Base-by-base conservation (phyloP, 2,329 filamentous ascomycete species). In the Macrophomina tecta region DNA sequence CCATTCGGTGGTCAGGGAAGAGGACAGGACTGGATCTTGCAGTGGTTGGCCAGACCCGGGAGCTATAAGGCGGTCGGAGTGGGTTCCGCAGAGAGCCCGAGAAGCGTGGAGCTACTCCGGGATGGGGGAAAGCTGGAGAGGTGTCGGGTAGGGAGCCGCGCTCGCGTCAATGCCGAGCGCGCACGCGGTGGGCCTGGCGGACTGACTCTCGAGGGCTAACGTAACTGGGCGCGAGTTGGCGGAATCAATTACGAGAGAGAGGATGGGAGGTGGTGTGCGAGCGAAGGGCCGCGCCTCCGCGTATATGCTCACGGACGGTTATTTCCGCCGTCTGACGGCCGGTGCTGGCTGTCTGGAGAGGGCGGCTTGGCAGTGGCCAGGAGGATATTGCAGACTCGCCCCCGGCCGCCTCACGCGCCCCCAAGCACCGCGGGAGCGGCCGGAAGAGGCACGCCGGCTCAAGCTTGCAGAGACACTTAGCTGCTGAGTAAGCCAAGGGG, bases 1-100 rank as follows among this genome's bases (percentile, higher is more conserved):
- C 74, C 73, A 76, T 75, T 66, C 72, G 71, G 66, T 68, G 70
- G 46, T 48, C 16, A n/a, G 46, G 40, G 42, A 38, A 32, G 12
- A 23, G 23, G 56, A 18, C 6, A 1, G 7, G 45, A 42, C 28
- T n/a, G 36, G 64, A 36, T 12, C 18, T 42, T 18, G 51, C 45
- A 32, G n/a, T 48, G 32, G 14, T 42, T 60, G 53, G 45, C 42
- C 34, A 23, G 61, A 14, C 49, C 30, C 8, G 48, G 38, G n/a
- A 30, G 45, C 58, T 62, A 62, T 62, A 62, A 62, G 45, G 45
- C 58, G 45, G 42, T 48, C 58, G 58, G 58, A 49, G 42, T 36
- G 42, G 45, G 45, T 62, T 42, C 48, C 61, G 46, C 34, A 34
- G 55, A 45, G 36, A 36, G 30, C 36, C 42, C 28, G 46, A 52